Base-by-base conservation (phyloP, 129 eudicot species). In the Artemisia tridentata region DNA sequence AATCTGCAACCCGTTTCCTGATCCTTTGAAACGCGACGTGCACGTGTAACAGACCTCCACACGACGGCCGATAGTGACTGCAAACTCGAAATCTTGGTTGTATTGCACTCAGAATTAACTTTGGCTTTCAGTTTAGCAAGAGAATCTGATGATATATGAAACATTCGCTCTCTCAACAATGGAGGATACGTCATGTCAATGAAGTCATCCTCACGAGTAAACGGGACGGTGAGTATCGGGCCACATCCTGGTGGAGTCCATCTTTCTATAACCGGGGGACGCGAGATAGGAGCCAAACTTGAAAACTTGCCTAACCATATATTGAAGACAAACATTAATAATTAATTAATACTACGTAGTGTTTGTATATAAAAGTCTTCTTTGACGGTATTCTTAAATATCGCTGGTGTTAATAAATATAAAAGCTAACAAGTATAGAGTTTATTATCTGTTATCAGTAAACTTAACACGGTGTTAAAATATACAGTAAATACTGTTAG, bases 241-340 rank as follows among this genome's bases (percentile, higher is more conserved):
- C 75, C 84, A 25, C 77, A 57, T 23, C 89, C 84, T 14, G 67
- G 69, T 1, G 91, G 91, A 6, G 84, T 63, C 91, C 91, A 88
- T 49, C 77, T 77, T 12, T 84, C 53, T 16, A 73, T 70, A 9
- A 79, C 11, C 6, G 91, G 96, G 0, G 80, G 84, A 21, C 79
- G 67, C 2, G 89, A 81, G 15, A 82, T 69, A 10, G 73, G 25
- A 3, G 31, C 6, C 3, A 8, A 25, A 16, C 65, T 59, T 11
- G 11, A 25, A 5, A 11, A 59, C 6, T 25, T 59, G 23, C 65
- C 65, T 59, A 13, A 23, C 10, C 13, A 8, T 18, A 10, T 58
- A 3, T 57, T 21, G 23, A 21, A 21, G 23, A 21, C 23, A 21
- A 21, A 21, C 23, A 21, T 21, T 21, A 21, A 21, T 21, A 21